phyloP scores from a whole-genome alignment of 1,284 basidiomycete genomes.

The Takashimella tepidaria region DNA sequence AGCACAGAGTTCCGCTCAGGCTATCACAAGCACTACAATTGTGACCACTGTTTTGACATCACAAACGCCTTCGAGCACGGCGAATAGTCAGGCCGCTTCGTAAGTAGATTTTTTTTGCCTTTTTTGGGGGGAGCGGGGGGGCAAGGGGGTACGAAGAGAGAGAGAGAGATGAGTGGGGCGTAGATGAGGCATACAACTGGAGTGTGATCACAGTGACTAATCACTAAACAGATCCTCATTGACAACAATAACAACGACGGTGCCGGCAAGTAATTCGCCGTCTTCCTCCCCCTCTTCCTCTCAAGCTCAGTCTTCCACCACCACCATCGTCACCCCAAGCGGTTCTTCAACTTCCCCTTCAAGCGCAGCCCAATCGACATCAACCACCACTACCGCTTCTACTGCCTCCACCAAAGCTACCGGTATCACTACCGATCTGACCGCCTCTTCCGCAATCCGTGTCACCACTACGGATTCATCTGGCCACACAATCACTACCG shows the following conservation, averaged over 20 bases:
- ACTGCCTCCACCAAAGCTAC: conserved; percentile 6
- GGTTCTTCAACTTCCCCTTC: not conserved
- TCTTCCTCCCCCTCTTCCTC: conserved; percentile 2
- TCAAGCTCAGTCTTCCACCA: not conserved
- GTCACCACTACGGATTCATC: conserved; percentile 38
- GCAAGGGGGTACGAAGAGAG: too few species aligned
- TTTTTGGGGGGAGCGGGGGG: too few species aligned
- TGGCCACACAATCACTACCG: conserved; percentile 32
- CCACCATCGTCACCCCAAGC: not conserved
- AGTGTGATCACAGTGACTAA: not conserved
- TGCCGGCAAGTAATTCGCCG: conserved; percentile 1
- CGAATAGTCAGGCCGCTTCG: conserved; percentile 5
- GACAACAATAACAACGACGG: conserved; percentile 2
- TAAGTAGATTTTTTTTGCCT: too few species aligned
- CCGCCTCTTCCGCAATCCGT: conserved; percentile 26
- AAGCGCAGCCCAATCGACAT: conserved; percentile 11
- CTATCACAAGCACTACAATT: not conserved
- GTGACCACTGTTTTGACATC: not conserved
- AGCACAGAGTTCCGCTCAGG: conserved; percentile 2
- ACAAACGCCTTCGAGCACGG: not conserved
- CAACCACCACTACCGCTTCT: conserved; percentile 19
- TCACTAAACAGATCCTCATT: conserved; percentile 1
- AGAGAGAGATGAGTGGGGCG: too few species aligned
- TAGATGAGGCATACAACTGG: not conserved
- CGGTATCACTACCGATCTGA: conserved; percentile 15